Percentiles rank a stretch among this genome's conserved stretches.
These are phyloP conservation scores for Larix kaempferi DNA, from an alignment of 75 land plant species.

Conservation along the genomic window DNA sequence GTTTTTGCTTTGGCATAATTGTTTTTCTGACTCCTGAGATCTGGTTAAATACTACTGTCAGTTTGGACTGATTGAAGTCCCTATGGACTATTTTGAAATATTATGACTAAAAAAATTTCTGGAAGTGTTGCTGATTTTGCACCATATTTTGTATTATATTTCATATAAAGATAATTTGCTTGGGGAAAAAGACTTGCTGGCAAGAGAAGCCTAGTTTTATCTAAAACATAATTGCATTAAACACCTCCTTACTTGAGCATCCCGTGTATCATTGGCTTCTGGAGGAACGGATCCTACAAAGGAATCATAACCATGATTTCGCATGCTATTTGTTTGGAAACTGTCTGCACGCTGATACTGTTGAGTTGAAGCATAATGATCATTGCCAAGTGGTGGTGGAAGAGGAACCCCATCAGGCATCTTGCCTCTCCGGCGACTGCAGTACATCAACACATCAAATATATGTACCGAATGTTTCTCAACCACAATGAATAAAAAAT, in stretches of 20 bases:
- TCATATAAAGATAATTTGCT: too few relatives aligned
- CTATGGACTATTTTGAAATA: too few relatives aligned
- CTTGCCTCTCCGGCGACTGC: conserved; percentile 27
- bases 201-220: not conserved
- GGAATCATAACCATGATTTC: not conserved
- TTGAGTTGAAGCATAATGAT: not conserved
- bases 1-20: too few relatives aligned
- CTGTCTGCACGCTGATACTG: conserved; percentile 6
- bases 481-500: not conserved
- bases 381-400: conserved; percentile 19
- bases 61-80: too few relatives aligned
- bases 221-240: not conserved
- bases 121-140: too few relatives aligned
- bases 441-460: not conserved
- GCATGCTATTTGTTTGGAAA: conserved; percentile 4
- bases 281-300: not conserved
- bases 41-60: too few relatives aligned
- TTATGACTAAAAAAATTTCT: too few relatives aligned
- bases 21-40: too few relatives aligned
- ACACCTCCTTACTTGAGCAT: conserved; percentile 7
- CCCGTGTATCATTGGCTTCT: not conserved
- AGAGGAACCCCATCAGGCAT: conserved; percentile 12
- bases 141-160: too few relatives aligned
- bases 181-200: too few relatives aligned
- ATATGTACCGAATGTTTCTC: not conserved